phyloP scores from a whole-genome alignment of 2,329 filamentous ascomycete genomes.

The Helotiales sp. region DNA sequence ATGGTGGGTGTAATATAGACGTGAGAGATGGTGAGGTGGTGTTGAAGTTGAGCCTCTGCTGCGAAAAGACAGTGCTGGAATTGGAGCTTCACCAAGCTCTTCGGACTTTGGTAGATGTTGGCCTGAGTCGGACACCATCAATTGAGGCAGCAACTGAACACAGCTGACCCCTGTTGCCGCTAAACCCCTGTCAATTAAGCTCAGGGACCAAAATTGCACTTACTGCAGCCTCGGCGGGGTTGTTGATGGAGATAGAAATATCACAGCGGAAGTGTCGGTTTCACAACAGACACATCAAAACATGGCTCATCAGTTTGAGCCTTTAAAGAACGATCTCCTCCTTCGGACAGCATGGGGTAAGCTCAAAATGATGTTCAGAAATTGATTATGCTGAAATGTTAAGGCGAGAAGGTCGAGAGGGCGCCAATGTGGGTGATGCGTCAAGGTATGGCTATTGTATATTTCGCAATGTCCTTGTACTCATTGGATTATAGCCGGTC shows the following conservation, averaged over 20 bases:
- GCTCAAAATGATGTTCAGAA: not conserved
- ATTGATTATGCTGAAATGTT: constrained; percentile 12
- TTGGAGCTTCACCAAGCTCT: not conserved
- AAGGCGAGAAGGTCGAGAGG: constrained; percentile 87
- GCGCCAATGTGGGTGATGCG: constrained; percentile 99
- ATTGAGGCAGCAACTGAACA: not conserved
- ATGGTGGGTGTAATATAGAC: not conserved
- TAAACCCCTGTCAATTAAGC: constrained; percentile 1
- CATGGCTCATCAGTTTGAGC: constrained; percentile 74
- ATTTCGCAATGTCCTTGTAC: not conserved
- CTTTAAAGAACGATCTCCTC: constrained; percentile 89
- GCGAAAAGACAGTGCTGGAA: not conserved
- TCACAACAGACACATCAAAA: not conserved
- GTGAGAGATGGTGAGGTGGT: no score
- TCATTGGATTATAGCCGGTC: constrained; percentile 63
- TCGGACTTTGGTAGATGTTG: not conserved
- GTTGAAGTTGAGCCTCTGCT: not conserved
- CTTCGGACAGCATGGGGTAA: constrained; percentile 85
- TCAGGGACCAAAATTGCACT: constrained; percentile 7
- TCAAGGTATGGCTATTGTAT: constrained; percentile 64
- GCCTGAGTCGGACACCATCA: not conserved
- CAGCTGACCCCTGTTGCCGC: not conserved
- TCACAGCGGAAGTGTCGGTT: no score
- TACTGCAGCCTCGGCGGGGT: constrained; percentile 12
- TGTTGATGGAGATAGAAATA: not conserved